Percentiles rank a stretch among this genome's conserved stretches.
Evolutionary conservation across 495 filamentous ascomycete species (phyloP).

Genomic region (Jackrogersella minutella): DNA sequence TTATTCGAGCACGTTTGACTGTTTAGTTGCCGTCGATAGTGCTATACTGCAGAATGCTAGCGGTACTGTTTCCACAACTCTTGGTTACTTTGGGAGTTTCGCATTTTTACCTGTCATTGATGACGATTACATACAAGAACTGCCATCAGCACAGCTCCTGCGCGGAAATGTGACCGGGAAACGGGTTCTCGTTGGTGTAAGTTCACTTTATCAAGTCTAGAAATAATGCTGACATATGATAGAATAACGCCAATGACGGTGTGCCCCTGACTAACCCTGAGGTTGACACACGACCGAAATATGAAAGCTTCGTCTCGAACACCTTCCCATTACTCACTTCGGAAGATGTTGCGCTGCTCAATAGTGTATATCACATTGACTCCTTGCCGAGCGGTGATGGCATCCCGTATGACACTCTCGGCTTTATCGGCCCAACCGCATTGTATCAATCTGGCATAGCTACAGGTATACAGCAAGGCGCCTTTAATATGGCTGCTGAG

Average conservation of each 20-base stretch:
- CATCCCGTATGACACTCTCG: constrained; percentile 33
- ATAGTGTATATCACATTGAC: constrained; percentile 19
- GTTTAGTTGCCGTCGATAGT: constrained; percentile 51
- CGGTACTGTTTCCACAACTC: constrained; percentile 42
- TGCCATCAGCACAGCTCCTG: constrained; percentile 62
- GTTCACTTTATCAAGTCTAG: neutral
- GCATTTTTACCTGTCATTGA: constrained; percentile 72
- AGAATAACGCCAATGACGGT: constrained; percentile 46
- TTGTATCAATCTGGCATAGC: constrained; percentile 37
- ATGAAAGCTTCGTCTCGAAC: constrained; percentile 28
- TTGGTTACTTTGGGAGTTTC: constrained; percentile 57
- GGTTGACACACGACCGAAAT: constrained; percentile 25
- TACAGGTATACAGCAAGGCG: constrained; percentile 37
- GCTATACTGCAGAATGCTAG: constrained; percentile 64
- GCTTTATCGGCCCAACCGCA: constrained; percentile 32
- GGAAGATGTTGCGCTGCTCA: constrained; percentile 35
- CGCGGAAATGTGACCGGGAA: constrained; percentile 50
- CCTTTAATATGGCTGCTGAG: constrained; percentile 67
- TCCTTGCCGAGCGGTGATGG: constrained; percentile 16
- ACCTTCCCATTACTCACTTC: constrained; percentile 32
- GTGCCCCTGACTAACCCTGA: constrained; percentile 34
- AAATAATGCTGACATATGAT: constrained; percentile 1
- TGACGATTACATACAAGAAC: constrained; percentile 61
- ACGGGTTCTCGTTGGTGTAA: constrained; percentile 36
- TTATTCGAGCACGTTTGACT: constrained; percentile 39